Base-by-base conservation (phyloP, 306 rosid genomes). In the Rubus idaeus region DNA sequence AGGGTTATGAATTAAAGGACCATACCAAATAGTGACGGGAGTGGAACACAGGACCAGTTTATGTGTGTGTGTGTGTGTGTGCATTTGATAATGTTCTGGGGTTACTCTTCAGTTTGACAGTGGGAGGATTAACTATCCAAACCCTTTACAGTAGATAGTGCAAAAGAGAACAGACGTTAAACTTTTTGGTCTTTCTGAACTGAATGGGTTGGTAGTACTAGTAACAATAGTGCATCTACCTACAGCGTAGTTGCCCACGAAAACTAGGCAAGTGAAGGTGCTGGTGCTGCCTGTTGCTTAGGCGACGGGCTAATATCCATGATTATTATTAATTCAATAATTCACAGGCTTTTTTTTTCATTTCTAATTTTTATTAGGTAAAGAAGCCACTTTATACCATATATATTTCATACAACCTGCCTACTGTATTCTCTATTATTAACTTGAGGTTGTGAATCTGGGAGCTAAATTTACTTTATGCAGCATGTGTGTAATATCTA, bases 21-120 rank as follows among this genome's bases (percentile, higher is more conserved):
- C 64, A 37, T 4, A 72, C 40, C 37, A 39, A 14, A 72, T 53
- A 7, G 46, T 18, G 21, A 44, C 17, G 21, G n/a, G 45, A 9
- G 18, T 17, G 42, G 47, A 30, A 51, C 62, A 35, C 37, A 71
- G 63, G 47, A 10, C 2, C 52, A 39, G 41, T 12, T 21, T 56
- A 40, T 40, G 20, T 40, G 39, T 18, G 13, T 30, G 4, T 40
- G 20, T 40, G 39, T 18, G 13, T 30, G 4, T n/a, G 50, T 52
- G 39, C 76, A 72, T 73, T 73, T 23, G 52, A 23, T 41, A 16
- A 41, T 40, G 44, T 21, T 42, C 17, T 14, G 68, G 10, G 23
- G n/a, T 57, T 42, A 14, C 26, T 64, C 75, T 71, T 30, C 75
- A 52, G 63, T 71, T 52, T 71, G 64, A 18, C n/a, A 49, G 37